Conservation (phyloP, 2,329 filamentous ascomycete genomes). For the Trichoderma lentiforme region DNA sequence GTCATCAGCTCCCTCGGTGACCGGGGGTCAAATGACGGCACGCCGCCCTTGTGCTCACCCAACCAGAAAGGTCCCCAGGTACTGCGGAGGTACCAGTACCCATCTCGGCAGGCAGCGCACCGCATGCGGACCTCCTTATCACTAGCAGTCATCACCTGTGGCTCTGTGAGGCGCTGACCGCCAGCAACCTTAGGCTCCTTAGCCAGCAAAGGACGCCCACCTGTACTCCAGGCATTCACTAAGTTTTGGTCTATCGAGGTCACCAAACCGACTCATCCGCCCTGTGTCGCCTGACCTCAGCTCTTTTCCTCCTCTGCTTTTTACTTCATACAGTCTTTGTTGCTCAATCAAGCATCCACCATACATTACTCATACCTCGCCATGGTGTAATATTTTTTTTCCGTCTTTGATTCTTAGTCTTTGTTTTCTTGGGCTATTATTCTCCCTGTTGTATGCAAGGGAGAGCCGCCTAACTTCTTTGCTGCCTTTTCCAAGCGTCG, state of each 20-base stretch:
- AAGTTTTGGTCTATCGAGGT: conserved; percentile 18
- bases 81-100: not conserved
- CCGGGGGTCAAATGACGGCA: conserved; percentile 9
- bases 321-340: not conserved
- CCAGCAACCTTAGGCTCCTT: conserved; percentile 13
- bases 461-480: conserved; percentile 7
- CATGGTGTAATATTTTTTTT: not conserved
- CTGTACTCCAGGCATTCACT: conserved; percentile 17
- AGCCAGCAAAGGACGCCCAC: conserved; percentile 8
- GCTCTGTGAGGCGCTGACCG: conserved; percentile 12
- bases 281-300: conserved; percentile 19
- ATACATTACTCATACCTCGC: conserved; percentile 9
- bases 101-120: conserved; percentile 11
- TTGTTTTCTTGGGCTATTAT: not conserved
- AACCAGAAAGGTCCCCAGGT: not conserved
- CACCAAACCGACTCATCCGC: conserved; percentile 21
- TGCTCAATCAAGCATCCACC: not conserved
- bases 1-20: not conserved
- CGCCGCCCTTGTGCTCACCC: conserved; percentile 12
- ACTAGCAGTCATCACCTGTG: conserved; percentile 1
- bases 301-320: not conserved
- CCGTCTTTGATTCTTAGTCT: not conserved
- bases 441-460: conserved; percentile 4
- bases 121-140: conserved; percentile 14
- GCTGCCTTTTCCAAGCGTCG: conserved; percentile 3